A percentile compares a stretch with the other conserved stretches of the same genome.
phyloP scores from a whole-genome alignment of 306 rosid genomes.

The Rosa lucieae region DNA sequence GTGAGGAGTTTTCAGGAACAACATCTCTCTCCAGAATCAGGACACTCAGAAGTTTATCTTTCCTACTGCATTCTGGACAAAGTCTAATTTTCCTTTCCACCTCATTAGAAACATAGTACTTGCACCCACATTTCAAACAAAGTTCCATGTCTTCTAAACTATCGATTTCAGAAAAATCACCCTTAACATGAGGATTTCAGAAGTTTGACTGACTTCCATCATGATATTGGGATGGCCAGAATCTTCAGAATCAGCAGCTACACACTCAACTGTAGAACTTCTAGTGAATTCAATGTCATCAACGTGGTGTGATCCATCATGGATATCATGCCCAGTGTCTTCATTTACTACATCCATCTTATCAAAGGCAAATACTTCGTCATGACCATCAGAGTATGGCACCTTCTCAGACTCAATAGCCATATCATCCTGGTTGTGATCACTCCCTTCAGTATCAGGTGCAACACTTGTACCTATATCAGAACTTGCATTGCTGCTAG shows the following conservation, averaged over 20 bases:
- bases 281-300: constrained; percentile 28
- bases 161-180: constrained; percentile 39
- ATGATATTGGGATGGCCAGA: constrained; percentile 25
- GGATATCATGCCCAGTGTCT: constrained; percentile 32
- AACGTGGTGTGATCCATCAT: constrained; percentile 33
- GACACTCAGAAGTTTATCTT: constrained; percentile 38
- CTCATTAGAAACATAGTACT: constrained; percentile 33
- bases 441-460: constrained; percentile 58
- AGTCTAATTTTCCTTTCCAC: constrained; percentile 36
- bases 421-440: constrained; percentile 62
- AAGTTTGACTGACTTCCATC: constrained; percentile 37
- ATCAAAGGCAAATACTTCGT: constrained; percentile 73
- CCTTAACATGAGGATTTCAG: constrained; percentile 41
- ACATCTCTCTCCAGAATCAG: constrained; percentile 35
- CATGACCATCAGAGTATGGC: constrained; percentile 53
- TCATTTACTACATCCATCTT: constrained; percentile 58
- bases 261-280: constrained; percentile 33
- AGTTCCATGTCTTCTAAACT: constrained; percentile 35
- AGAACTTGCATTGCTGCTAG: constrained; percentile 75
- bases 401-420: constrained; percentile 52
- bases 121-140: constrained; percentile 62
- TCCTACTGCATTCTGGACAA: constrained; percentile 61
- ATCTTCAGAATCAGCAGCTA: constrained; percentile 34
- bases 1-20: constrained; percentile 37
- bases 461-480: constrained; percentile 57